A percentile compares a stretch with the other conserved stretches of the same genome.
Evolutionary conservation across 495 filamentous ascomycete species (phyloP).

Genomic region (Talaromyces adpressus): DNA sequence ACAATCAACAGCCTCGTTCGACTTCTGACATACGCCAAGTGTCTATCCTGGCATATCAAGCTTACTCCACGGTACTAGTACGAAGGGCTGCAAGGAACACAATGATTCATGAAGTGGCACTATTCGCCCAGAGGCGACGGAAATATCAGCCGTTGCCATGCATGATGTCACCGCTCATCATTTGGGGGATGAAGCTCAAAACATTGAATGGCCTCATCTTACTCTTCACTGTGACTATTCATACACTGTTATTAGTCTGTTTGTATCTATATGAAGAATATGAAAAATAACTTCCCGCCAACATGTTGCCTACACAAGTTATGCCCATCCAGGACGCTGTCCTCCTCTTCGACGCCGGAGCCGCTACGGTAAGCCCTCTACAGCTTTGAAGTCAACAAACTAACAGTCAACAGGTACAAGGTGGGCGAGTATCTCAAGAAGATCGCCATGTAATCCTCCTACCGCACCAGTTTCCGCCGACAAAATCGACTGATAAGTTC

Average conservation of each 20-base stretch:
- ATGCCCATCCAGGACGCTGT: constrained; percentile 22
- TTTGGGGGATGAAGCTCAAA: neutral
- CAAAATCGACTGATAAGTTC: constrained; percentile 22
- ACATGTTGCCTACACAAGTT: constrained; percentile 18
- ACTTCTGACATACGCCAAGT: neutral
- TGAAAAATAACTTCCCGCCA: constrained; percentile 1
- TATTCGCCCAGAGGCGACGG: neutral
- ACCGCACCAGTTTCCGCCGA: constrained; percentile 26
- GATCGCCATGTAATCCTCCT: constrained; percentile 24
- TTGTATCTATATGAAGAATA: neutral
- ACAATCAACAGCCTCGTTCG: neutral
- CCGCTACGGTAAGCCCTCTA: constrained; percentile 20
- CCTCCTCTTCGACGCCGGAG: constrained; percentile 27
- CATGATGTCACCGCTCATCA: constrained; percentile 30
- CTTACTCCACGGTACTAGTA: too few relatives aligned
- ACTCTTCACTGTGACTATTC: neutral
- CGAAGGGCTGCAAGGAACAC: neutral
- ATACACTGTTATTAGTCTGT: neutral
- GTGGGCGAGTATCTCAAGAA: constrained; percentile 25
- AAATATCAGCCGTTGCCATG: neutral
- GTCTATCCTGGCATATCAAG: neutral
- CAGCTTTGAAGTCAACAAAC: neutral
- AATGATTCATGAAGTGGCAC: neutral
- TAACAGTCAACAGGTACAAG: constrained; percentile 23
- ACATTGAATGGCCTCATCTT: neutral